These are phyloP conservation scores for Xylariomycetidae sp. DNA, from an alignment of 2,329 filamentous ascomycete species.

Conservation along the genomic window DNA sequence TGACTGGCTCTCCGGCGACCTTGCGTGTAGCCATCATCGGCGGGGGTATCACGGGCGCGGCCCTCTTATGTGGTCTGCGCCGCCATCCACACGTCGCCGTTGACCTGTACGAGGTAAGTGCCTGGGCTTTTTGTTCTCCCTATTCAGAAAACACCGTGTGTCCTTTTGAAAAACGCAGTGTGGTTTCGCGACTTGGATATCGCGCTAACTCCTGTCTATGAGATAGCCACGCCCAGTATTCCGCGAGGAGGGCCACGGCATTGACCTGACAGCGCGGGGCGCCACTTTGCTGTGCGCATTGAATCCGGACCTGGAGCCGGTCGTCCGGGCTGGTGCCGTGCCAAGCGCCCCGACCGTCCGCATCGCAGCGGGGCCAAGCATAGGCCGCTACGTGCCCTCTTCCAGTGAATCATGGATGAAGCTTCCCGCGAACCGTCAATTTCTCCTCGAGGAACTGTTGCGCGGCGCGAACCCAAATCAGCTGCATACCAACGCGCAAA, in stretches of 20 bases:
- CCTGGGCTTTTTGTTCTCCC: too few species aligned
- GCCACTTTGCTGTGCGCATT: conserved; percentile 18
- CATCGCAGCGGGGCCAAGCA: conserved; percentile 15
- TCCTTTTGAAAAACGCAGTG: too few species aligned
- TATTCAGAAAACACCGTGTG: too few species aligned
- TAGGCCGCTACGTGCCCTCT: conserved; percentile 14
- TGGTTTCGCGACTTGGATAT: too few species aligned
- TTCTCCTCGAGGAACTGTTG: conserved; percentile 20
- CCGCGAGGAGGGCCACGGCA: conserved; percentile 17
- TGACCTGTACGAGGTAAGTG: conserved; percentile 25
- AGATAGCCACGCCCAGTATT: conserved; percentile 18
- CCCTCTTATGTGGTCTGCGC: conserved; percentile 21
- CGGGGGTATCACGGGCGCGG: conserved; percentile 19
- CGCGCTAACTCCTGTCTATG: too few species aligned
- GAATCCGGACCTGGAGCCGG: conserved; percentile 19
- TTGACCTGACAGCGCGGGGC: conserved; percentile 13
- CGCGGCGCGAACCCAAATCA: conserved; percentile 17
- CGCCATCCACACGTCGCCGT: conserved; percentile 22
- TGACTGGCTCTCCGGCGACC: conserved; percentile 15
- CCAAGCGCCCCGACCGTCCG: conserved; percentile 12
- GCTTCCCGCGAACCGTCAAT: conserved; percentile 21
- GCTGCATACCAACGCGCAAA: conserved; percentile 20
- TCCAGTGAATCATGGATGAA: conserved; percentile 7
- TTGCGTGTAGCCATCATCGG: conserved; percentile 26
- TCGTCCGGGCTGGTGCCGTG: conserved; percentile 22